Evolutionary conservation across 257 asterid species (phyloP), one percentile per base, ranked within the genome.

Genomic region (Solanum pinnatisectum): DNA sequence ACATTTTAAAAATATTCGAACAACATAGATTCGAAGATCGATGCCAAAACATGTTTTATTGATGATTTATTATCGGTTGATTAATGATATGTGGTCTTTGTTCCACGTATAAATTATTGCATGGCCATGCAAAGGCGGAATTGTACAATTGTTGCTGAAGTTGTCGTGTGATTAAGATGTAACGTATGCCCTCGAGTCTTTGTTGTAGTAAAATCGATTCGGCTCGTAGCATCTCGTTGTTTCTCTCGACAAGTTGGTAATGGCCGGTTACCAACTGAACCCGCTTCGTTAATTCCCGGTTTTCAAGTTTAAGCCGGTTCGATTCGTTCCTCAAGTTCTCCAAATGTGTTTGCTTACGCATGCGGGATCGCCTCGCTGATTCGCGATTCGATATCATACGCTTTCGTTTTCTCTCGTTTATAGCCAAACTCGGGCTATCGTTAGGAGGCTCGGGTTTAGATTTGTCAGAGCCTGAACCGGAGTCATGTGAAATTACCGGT

Each of bases 381-480:
- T 95, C 98, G 60, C 99, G 95, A 95, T 96, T 96, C 82, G 98
- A 95, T 83, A 93, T 30, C 98, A 92, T 96, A 6, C 99, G 96
- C 91, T 93, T 91, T 23, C 89, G 93, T 93, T 95, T 95, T 25
- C 93, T 90, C 33, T 96, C 98, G 67, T 93, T 96, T 30, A 81
- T 23, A 23, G 70, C 10, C 35, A 88, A 82, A 37, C 16, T 72
- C 6, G 52, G 42, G 6, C 46, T 83, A 3, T 82, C 86, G 9
- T 42, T 33, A 10, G 73, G 46, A 1, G 85, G 88, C 13, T 22
- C 56, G 22, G 88, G 88, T 35, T 86, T 88, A 3, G 88, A 70
- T 71, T 88, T 90, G 1, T 84, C 90, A 5, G 27, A 23, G 1
- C 27, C 77, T 1, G 95, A 92, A 89, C 94, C 94, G 91, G 94